Conservation (phyloP, 78 protist species). For the Isochrysis galbana region DNA sequence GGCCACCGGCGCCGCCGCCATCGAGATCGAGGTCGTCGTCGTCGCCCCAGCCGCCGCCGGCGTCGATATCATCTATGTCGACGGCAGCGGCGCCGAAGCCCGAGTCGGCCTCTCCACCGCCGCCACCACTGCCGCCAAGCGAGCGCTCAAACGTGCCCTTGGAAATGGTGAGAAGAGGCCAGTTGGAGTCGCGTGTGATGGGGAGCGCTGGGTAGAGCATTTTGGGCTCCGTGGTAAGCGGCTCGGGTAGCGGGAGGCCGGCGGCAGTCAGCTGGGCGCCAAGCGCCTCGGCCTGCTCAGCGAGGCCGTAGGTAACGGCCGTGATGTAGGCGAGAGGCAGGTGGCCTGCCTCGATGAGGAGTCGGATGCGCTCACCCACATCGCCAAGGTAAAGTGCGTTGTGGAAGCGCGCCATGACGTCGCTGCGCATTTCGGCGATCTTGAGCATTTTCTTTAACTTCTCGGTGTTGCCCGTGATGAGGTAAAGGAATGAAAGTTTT, state of each 20-base stretch:
- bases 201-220: constrained; percentile 59
- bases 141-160: constrained; percentile 39
- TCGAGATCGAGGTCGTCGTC: constrained; percentile 21
- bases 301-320: constrained; percentile 83
- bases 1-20: neutral
- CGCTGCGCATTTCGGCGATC: constrained; percentile 76
- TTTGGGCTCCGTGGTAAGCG: neutral
- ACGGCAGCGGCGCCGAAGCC: neutral
- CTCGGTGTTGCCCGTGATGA: constrained; percentile 91
- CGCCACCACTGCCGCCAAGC: neutral
- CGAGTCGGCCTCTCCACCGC: neutral
- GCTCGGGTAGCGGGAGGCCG: neutral
- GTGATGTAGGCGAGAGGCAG: constrained; percentile 78
- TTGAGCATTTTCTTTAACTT: constrained; percentile 85
- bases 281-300: constrained; percentile 49
- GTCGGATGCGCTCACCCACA: constrained; percentile 71
- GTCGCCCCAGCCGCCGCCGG: constrained; percentile 48
- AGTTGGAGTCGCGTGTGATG: constrained; percentile 69
- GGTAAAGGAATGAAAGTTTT: constrained; percentile 89
- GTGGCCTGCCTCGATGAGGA: constrained; percentile 63
- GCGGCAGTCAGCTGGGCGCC: neutral
- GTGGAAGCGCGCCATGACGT: constrained; percentile 78
- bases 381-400: constrained; percentile 90
- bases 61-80: neutral
- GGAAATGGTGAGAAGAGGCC: constrained; percentile 82